phyloP scores from a whole-genome alignment of 2,329 filamentous ascomycete species.

The Colletotrichum spinosum region DNA sequence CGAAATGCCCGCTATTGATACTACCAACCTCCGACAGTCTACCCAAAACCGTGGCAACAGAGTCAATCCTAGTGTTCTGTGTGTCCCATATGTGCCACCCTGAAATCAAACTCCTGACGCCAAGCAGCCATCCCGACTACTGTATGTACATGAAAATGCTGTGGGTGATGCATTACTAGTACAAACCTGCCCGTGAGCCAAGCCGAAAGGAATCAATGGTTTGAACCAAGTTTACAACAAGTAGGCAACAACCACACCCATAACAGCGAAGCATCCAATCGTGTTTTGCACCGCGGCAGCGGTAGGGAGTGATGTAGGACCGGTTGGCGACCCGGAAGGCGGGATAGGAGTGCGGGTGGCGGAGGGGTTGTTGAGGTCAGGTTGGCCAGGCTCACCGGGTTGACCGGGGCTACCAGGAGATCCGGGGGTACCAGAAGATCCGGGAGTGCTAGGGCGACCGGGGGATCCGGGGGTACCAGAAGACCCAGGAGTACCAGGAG shows the following conservation, averaged over 20 bases:
- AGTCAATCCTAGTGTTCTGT: no score
- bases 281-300: conserved; percentile 46
- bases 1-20: no score
- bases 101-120: neutral
- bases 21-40: no score
- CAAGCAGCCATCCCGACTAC: neutral
- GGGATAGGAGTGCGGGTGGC: conserved; percentile 28
- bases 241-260: conserved; percentile 54
- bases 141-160: neutral
- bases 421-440: conserved; percentile 22
- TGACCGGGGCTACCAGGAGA: conserved; percentile 27
- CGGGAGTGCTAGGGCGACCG: conserved; percentile 3
- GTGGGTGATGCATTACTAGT: neutral
- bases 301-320: conserved; percentile 40
- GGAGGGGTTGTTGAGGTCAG: conserved; percentile 1
- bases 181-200: no score
- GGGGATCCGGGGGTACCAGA: neutral
- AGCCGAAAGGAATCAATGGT: no score
- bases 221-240: conserved; percentile 50
- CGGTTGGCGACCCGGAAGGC: conserved; percentile 31
- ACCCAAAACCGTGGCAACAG: no score
- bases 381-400: conserved; percentile 18
- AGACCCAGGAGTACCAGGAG: neutral
- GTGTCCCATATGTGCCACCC: neutral
- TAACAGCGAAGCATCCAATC: conserved; percentile 48